Percentiles rank a stretch among this genome's conserved stretches.
Conservation (phyloP, 192 early-diverging fungal species). For the Coemansia sp. region DNA sequence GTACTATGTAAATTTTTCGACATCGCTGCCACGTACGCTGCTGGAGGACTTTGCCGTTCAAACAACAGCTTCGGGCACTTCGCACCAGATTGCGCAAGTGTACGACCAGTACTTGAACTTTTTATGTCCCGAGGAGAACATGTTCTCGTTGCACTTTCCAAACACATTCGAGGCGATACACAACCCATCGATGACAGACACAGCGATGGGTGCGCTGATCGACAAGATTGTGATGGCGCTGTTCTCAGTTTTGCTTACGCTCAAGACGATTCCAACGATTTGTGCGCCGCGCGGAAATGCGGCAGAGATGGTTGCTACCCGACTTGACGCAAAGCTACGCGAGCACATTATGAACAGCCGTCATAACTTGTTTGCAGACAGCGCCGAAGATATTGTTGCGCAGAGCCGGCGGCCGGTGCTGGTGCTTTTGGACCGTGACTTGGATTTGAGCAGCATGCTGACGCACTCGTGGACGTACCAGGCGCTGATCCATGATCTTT, state of each 20-base stretch:
- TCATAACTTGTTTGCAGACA: slow-evolving; percentile 78
- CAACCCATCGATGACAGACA: slow-evolving; percentile 78
- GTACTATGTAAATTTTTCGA: slow-evolving; percentile 95
- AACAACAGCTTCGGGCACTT: slow-evolving; percentile 72
- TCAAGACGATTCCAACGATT: slow-evolving; percentile 88
- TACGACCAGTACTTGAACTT: slow-evolving; percentile 99
- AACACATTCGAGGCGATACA: slow-evolving; percentile 81
- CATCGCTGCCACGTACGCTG: slow-evolving; percentile 78
- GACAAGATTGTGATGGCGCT: slow-evolving; percentile 77
- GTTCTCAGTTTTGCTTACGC: slow-evolving; percentile 90
- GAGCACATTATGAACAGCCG: slow-evolving; percentile 89
- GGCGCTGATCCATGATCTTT: slow-evolving; percentile 92
- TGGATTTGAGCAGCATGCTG: slow-evolving; percentile 90
- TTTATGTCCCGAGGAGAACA: slow-evolving; percentile 83
- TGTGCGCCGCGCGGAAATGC: slow-evolving; percentile 87
- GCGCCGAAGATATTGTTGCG: slow-evolving; percentile 41
- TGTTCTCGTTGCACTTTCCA: slow-evolving; percentile 88
- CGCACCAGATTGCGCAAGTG: slow-evolving; percentile 80
- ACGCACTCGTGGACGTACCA: slow-evolving; percentile 99
- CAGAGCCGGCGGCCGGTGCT: slow-evolving; percentile 73
- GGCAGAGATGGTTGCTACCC: slow-evolving; percentile 89
- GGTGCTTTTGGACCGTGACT: slow-evolving; percentile 86
- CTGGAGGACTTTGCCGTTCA: slow-evolving; percentile 92
- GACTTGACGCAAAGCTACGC: slow-evolving; percentile 84
- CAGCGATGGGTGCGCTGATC: slow-evolving; percentile 74